These are phyloP conservation scores for Mallotus nudiflorus DNA, from an alignment of 345 rosid species.

Conservation along the genomic window DNA sequence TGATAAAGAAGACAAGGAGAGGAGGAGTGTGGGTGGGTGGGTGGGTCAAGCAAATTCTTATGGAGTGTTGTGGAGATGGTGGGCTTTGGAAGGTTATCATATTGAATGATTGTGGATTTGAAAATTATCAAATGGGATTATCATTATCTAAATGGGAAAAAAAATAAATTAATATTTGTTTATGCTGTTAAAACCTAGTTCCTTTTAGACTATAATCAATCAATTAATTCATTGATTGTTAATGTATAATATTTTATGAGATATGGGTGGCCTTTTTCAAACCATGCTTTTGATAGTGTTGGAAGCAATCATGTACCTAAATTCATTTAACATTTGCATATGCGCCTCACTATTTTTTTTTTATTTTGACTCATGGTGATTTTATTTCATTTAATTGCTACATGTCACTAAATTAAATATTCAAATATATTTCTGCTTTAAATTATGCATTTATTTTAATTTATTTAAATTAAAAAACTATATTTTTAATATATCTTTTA, in stretches of 20 bases:
- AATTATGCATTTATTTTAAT: too few species aligned
- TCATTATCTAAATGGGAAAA: slow-evolving; percentile 30
- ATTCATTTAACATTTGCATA: not conserved
- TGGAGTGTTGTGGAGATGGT: slow-evolving; percentile 32
- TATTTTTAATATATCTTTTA: too few species aligned
- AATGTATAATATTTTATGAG: not conserved
- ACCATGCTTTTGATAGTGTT: slow-evolving; percentile 9
- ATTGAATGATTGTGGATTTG: slow-evolving; percentile 41
- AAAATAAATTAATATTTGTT: not conserved
- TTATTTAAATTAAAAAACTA: too few species aligned
- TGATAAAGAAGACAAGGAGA: slow-evolving; percentile 11
- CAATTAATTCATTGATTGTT: not conserved
- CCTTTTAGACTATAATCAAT: not conserved
- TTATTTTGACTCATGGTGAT: not conserved
- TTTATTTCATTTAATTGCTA: too few species aligned
- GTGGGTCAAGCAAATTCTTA: slow-evolving; percentile 27
- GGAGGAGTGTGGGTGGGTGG: not conserved
- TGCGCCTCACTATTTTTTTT: not conserved
- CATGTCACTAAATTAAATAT: too few species aligned
- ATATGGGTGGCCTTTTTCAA: not conserved
- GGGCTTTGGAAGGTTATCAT: slow-evolving; percentile 26
- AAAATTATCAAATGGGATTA: slow-evolving; percentile 29
- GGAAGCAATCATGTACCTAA: slow-evolving; percentile 17
- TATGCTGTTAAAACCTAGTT: not conserved
- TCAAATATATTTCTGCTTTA: too few species aligned